Base-by-base conservation (phyloP, 2,329 filamentous ascomycete genomes). In the Fusarium beomiforme region DNA sequence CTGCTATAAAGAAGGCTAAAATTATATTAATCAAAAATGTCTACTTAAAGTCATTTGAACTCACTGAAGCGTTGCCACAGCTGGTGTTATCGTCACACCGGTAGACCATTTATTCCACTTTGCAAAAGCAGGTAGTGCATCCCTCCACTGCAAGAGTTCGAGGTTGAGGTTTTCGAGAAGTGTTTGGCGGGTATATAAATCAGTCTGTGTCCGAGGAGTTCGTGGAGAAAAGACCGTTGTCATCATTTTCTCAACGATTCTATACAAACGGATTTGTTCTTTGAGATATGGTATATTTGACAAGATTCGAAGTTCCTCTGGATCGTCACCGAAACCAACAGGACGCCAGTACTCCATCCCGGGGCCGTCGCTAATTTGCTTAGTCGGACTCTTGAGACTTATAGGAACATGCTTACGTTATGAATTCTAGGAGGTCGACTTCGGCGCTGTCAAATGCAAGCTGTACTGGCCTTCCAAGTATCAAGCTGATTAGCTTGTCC, bases 201-300 rank as follows among this genome's bases (percentile, higher is more conserved):
- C 58, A 6, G 51, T 44, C 12, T 61, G 21, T 8, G 58, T 61
- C 33, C 41, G 26, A 14, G 51, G 50, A 2, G 17, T 58, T n/a
- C 41, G 8, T 5, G 58, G 51, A 58, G 51, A 61, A 26, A 61
- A 61, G 2, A 58, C n/a, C 5, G 39, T 47, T 9, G 41, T 26
- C 58, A 39, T 61, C 58, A 61, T 61, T 14, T 61, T 58, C 41
- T 61, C 58, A 0, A 61, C 51, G 14, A 58, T 47, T 41, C 17
- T 41, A 14, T 58, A 58, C 3, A 61, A 37, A 2, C 58, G 58
- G n/a, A 61, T 61, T 6, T 58, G 51, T 10, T 61, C 51, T 41
- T 61, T 58, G 3, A 58, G 58, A 24, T 46, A 61, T 8, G 58
- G 58, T 31, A 61, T 61, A 1, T 58, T 58, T n/a, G 58, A 58